Conservation (phyloP, 176 grass and related monocot species). For the Oryza nivara region DNA sequence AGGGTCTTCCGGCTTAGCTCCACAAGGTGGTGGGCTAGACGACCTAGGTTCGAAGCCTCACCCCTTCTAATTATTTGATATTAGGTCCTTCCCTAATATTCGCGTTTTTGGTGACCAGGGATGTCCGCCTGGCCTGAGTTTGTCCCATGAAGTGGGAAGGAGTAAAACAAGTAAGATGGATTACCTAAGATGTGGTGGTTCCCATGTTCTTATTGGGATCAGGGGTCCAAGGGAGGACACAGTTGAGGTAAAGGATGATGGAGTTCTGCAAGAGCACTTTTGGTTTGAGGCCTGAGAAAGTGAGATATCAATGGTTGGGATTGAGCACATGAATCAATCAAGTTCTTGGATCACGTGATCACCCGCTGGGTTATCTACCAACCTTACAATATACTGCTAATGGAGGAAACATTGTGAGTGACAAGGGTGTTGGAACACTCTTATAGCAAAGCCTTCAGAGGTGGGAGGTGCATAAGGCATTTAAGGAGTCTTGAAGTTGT, state of each 20-base stretch:
- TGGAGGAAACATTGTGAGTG: conserved; percentile 70
- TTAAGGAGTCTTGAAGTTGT: conserved; percentile 85
- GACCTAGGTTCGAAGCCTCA: no score
- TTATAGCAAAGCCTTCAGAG: conserved; percentile 66
- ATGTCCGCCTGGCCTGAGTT: conserved; percentile 86
- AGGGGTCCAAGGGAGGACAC: conserved; percentile 82
- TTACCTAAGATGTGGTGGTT: conserved; percentile 64
- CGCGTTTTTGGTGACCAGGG: no score
- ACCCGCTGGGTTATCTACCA: conserved; percentile 73
- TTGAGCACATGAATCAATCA: conserved; percentile 77
- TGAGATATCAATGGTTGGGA: conserved; percentile 62
- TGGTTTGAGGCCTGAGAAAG: conserved; percentile 60
- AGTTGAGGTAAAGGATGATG: conserved; percentile 68
- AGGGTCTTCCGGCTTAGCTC: no score
- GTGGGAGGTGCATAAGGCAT: conserved; percentile 77
- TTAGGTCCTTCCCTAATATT: no score
- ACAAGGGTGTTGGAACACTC: conserved; percentile 85
- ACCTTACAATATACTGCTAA: conserved; percentile 78
- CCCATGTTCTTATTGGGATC: conserved; percentile 79
- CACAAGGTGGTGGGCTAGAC: no score
- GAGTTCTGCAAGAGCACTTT: conserved; percentile 73
- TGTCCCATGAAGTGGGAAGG: conserved; percentile 57
- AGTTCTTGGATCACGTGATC: conserved; percentile 93
- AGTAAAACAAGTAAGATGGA: conserved; percentile 83
- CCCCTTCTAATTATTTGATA: no score